Conservation (phyloP, 345 rosid genomes). For the Moricandia moricandioides region DNA sequence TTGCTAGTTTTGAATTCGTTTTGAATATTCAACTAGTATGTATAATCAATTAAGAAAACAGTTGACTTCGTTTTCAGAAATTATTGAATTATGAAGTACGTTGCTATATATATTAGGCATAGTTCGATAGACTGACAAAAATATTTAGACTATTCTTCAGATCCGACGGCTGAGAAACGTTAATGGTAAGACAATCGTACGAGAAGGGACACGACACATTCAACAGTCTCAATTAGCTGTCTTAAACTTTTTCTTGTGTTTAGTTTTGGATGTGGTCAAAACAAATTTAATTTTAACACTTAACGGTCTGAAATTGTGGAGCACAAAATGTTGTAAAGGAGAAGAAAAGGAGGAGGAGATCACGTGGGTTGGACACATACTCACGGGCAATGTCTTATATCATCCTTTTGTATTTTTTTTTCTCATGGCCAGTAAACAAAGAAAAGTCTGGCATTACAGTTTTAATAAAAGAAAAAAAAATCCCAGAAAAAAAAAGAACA, state of each 20-base stretch:
- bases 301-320: slow-evolving; percentile 8
- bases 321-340: not conserved
- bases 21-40: not conserved
- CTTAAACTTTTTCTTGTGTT: not conserved
- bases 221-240: slow-evolving; percentile 13
- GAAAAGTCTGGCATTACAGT: not conserved
- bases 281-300: not conserved
- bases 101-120: not conserved
- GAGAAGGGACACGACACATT: slow-evolving; percentile 9
- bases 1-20: not conserved
- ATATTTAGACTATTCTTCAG: not conserved
- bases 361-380: slow-evolving; percentile 24
- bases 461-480: not conserved
- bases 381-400: slow-evolving; percentile 14
- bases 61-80: slow-evolving; percentile 1
- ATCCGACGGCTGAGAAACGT: not conserved
- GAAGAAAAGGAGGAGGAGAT: slow-evolving; percentile 16
- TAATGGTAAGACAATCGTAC: slow-evolving; percentile 2
- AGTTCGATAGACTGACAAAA: not conserved
- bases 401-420: not conserved
- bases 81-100: not conserved
- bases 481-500: not conserved
- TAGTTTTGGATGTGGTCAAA: slow-evolving; percentile 5
- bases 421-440: not conserved
- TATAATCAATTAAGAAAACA: slow-evolving; percentile 2